Base-by-base conservation (phyloP, 2,329 filamentous ascomycete genomes). In the Colletotrichum tropicale region DNA sequence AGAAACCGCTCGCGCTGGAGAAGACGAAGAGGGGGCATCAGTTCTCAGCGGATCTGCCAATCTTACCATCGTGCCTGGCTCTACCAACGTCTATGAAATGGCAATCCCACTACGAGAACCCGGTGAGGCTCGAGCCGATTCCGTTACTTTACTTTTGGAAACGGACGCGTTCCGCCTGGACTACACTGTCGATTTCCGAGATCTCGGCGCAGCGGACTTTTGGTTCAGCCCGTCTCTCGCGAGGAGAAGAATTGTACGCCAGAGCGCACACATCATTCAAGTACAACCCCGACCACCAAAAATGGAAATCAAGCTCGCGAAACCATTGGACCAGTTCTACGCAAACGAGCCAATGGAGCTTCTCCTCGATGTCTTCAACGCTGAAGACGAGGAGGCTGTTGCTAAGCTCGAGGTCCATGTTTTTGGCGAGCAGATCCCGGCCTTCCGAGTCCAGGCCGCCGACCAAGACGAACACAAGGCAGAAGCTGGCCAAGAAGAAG, bases 271-370 rank as follows among this genome's bases (percentile, higher is more conserved):
- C 38, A 86, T 87, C 3, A 90, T 98, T 71, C 93, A 91, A 71
- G 92, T 99, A 28, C 89, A 96, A 70, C 96, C 97, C 2, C 94
- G 98, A 78, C 97, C 96, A 32, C 97, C 97, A 1, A 98, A 98
- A 84, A 92, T 99, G 87, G 93, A 95, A 79, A 91, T 99, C 61
- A 89, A 87, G 30, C 86, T 95, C 12, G 87, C 91, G 3, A 89
- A 91, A 55, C 84, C 93, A 9, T 87, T 89, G 72, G 89, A 91
- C 15, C 93, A 96, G 70, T 98, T 96, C 83, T 98, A 98, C 82
- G 94, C 94, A 2, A 94, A 98, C 80, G 97, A 99, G 85, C 83
- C 87, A 0, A 91, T 98, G 32, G 87, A 87, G 8, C 83, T 98
- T 26, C 86, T 89, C 1, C 87, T 98, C 52, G 91, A 93, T 58